Base-by-base conservation (phyloP, 306 rosid species). In the Cyclanthera cordifolia region DNA sequence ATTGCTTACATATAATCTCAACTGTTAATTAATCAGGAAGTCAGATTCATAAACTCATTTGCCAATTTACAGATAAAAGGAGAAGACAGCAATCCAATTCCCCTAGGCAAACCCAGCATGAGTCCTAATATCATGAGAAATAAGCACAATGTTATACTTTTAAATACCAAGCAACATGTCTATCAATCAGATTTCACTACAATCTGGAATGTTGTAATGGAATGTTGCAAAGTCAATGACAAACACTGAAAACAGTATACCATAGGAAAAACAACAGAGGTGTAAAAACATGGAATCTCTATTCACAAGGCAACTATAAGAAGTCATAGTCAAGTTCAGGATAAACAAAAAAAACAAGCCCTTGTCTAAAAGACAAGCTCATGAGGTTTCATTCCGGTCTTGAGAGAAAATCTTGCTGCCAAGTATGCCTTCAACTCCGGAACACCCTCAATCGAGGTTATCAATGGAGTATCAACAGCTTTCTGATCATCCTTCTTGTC, bases 381-480 rank as follows among this genome's bases (percentile, higher is more conserved):
- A 20, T 70, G 74, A 12, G 74, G 74, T 47, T 70, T 70, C 74
- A 70, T 70, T 37, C 74, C 74, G 0, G 74, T 20, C 74, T 70
- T 70, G 5, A 70, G 74, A 21, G 74, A 70, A 16, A 54, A 70
- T 4, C 74, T 70, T 3, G 66, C 74, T 19, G 51, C 74, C 66
- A 70, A 70, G 49, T 70, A 70, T 2, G 65, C 24, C 65, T 70
- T 70, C 74, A 70, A 39, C 60, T 70, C 74, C 0, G 66, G 53
- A 39, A 70, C 74, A 0, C 2, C 63, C 10, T 70, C 74, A 9
- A 70, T 37, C 2, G 74, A 54, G 48, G 53, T 70, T 8, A 70
- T 39, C 74, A 70, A 70, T 13, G 25, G 39, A 20, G 66, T 70
- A 41, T 70, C 74, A 25, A 70, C 74, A 4, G 74, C 73, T 69